Evolutionary conservation across 2,329 filamentous ascomycete species (phyloP).

Genomic region (Penicillium sp.): DNA sequence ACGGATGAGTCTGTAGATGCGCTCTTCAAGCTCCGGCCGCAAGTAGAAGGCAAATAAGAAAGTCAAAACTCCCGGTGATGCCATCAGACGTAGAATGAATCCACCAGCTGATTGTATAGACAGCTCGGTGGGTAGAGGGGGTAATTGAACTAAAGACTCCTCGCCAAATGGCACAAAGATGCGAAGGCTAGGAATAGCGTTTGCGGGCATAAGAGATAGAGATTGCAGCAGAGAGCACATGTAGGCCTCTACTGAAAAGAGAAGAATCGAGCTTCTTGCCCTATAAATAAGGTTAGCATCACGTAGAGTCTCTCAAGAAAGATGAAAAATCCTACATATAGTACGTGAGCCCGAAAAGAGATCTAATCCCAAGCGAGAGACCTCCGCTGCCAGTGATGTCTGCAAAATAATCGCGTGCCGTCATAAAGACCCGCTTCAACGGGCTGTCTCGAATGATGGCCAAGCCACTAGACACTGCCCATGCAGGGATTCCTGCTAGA

Average conservation of each 20-base stretch:
- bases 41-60: conserved; percentile 37
- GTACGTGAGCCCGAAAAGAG: conserved; percentile 27
- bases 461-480: conserved; percentile 37
- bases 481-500: conserved; percentile 43
- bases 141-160: conserved; percentile 35
- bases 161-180: conserved; percentile 39
- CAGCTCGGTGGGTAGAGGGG: conserved; percentile 26
- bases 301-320: not conserved
- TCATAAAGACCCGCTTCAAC: conserved; percentile 33
- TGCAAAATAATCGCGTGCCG: conserved; percentile 27
- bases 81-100: conserved; percentile 29
- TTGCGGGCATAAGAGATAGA: conserved; percentile 39
- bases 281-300: conserved; percentile 28
- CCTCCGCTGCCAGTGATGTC: conserved; percentile 23
- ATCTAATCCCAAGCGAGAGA: conserved; percentile 26
- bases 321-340: conserved; percentile 25
- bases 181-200: conserved; percentile 29
- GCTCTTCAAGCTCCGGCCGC: conserved; percentile 38
- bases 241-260: conserved; percentile 42
- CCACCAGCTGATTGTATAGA: conserved; percentile 28
- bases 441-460: conserved; percentile 40
- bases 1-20: conserved; percentile 41
- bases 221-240: conserved; percentile 45
- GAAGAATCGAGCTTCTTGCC: conserved; percentile 33
- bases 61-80: conserved; percentile 36